Evolutionary conservation across 768 basidiomycete species (phyloP).

Genomic region (Filobasidium floriforme): DNA sequence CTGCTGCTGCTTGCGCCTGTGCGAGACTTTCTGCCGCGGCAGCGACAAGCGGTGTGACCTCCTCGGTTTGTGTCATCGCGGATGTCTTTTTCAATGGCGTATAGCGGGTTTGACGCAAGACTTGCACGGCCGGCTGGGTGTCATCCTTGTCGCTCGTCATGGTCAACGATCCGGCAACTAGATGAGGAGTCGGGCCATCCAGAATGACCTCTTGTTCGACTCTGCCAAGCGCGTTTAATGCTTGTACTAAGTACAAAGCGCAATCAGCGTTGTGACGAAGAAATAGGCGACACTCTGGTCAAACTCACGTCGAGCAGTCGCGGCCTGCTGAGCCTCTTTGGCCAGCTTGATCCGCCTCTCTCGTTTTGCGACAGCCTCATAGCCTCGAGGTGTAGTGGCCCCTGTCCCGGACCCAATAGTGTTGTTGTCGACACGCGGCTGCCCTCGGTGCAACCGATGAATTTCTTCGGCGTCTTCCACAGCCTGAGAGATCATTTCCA

Average conservation of each 20-base stretch:
- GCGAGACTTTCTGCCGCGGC: neutral
- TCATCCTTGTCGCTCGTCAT: neutral
- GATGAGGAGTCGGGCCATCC: neutral
- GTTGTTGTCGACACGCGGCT: too few species aligned
- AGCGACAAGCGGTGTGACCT: neutral
- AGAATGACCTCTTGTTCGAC: neutral
- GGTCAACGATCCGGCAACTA: neutral
- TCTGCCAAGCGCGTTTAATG: neutral
- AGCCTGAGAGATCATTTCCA: too few species aligned
- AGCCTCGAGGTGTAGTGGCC: conserved; percentile 1
- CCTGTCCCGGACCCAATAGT: neutral
- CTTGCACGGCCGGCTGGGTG: neutral
- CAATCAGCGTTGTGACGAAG: neutral
- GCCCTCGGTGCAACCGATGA: neutral
- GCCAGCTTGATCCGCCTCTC: neutral
- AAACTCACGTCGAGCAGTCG: neutral
- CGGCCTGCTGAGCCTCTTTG: neutral
- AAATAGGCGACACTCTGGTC: neutral
- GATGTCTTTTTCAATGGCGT: neutral
- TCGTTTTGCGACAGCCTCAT: neutral
- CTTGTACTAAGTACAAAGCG: neutral
- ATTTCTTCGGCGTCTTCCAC: neutral
- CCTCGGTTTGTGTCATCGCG: neutral
- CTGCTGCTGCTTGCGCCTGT: too few species aligned
- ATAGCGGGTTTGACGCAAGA: neutral